Conservation (phyloP, 2,329 filamentous ascomycete genomes). For the Phialophora verrucosa region DNA sequence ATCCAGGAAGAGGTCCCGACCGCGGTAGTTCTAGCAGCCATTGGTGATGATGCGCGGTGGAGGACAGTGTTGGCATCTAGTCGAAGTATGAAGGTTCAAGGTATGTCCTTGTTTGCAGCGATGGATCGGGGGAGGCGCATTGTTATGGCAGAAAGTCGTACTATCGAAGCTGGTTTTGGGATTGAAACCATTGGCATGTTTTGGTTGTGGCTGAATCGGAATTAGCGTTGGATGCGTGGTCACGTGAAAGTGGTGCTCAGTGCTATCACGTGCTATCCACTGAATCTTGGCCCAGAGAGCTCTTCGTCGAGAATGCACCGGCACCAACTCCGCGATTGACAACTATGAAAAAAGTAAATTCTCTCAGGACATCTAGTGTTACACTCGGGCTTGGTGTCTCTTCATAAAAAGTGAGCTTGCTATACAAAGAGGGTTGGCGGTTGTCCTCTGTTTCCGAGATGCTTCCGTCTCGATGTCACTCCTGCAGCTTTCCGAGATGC, state of each 20-base stretch:
- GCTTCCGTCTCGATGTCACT: conserved; percentile 23
- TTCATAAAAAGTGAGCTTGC: neutral
- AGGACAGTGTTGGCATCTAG: neutral
- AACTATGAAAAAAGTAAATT: neutral
- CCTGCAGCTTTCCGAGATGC: conserved; percentile 21
- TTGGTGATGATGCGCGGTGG: conserved; percentile 17
- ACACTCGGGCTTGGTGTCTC: neutral
- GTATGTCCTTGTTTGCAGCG: neutral
- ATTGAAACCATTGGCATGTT: neutral
- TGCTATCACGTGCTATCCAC: too few relatives aligned
- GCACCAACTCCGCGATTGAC: neutral
- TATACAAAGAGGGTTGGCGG: neutral
- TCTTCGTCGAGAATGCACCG: neutral
- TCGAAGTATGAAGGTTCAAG: conserved; percentile 3
- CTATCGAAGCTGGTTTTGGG: neutral
- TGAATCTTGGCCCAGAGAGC: too few relatives aligned
- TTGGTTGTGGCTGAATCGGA: neutral
- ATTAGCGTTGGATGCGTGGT: neutral
- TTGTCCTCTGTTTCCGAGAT: conserved; percentile 24
- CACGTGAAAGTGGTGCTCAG: neutral
- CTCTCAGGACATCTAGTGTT: too few relatives aligned
- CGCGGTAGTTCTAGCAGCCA: conserved; percentile 52
- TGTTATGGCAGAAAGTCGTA: conserved; percentile 1
- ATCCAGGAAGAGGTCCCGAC: conserved; percentile 88
- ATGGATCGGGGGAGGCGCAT: neutral